Conservation (phyloP, 2,329 filamentous ascomycete genomes). For the Aspergillus melleus region DNA sequence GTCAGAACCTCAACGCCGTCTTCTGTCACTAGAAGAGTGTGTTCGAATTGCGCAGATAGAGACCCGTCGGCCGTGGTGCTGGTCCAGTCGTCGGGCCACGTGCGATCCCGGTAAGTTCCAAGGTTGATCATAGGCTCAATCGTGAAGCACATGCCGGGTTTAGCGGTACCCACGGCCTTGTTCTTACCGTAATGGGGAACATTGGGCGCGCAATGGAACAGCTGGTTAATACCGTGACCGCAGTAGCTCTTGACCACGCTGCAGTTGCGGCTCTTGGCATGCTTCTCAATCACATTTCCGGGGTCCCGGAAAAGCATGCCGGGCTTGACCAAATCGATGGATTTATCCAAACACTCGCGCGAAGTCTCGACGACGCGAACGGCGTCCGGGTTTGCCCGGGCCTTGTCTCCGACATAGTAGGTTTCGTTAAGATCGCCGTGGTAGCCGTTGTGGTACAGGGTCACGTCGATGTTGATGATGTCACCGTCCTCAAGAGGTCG, state of each 20-base stretch:
- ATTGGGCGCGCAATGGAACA: constrained; percentile 93
- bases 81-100: constrained; percentile 99
- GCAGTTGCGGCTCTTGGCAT: constrained; percentile 81
- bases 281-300: constrained; percentile 92
- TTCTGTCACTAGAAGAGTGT: constrained; percentile 80
- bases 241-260: constrained; percentile 95
- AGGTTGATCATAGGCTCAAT: constrained; percentile 98
- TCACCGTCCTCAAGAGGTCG: constrained; percentile 85
- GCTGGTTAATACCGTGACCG: constrained; percentile 88
- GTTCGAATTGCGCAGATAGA: constrained; percentile 91
- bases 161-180: constrained; percentile 91
- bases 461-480: constrained; percentile 95
- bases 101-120: constrained; percentile 87
- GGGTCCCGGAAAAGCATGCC: constrained; percentile 91
- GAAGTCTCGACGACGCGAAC: constrained; percentile 90
- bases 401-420: constrained; percentile 93
- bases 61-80: constrained; percentile 89
- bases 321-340: constrained; percentile 89
- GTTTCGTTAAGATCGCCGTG: constrained; percentile 98
- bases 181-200: constrained; percentile 98
- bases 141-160: constrained; percentile 97
- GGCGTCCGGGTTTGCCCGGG: constrained; percentile 77
- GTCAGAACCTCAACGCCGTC: constrained; percentile 80
- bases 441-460: constrained; percentile 90
- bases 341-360: constrained; percentile 83